Evolutionary conservation across 2,329 filamentous ascomycete species (phyloP).

Genomic region (Apiospora phragmitis): DNA sequence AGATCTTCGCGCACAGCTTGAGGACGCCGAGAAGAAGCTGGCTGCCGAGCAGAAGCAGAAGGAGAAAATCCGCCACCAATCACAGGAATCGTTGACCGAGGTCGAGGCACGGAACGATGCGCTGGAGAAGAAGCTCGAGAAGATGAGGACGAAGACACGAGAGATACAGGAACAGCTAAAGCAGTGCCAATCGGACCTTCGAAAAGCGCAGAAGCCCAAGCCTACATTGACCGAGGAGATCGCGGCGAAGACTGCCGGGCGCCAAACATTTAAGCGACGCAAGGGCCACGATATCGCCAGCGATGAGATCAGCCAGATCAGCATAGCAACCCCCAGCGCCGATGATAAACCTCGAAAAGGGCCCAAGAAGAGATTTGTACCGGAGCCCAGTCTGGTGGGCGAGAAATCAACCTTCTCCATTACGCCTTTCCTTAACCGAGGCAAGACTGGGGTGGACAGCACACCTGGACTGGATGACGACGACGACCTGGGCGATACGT

Average conservation of each 20-base stretch:
- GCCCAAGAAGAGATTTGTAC: conserved; percentile 53
- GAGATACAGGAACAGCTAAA: conserved; percentile 73
- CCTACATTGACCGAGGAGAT: conserved; percentile 32
- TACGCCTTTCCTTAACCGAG: conserved; percentile 86
- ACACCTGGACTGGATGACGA: conserved; percentile 28
- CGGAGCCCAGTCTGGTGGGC: conserved; percentile 62
- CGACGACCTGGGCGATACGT: conserved; percentile 26
- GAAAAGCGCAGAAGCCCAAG: conserved; percentile 40
- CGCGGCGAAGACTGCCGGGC: conserved; percentile 33
- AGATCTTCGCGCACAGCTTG: conserved; percentile 32
- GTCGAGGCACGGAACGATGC: conserved; percentile 62
- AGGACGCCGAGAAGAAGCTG: conserved; percentile 32
- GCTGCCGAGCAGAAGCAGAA: conserved; percentile 45
- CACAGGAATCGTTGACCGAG: conserved; percentile 58
- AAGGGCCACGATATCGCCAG: conserved; percentile 44
- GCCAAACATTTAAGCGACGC: conserved; percentile 45
- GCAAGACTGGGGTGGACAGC: conserved; percentile 54
- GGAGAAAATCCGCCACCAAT: conserved; percentile 45
- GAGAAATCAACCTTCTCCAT: conserved; percentile 94
- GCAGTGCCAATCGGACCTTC: conserved; percentile 50
- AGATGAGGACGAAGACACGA: conserved; percentile 68
- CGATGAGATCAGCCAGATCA: conserved; percentile 46
- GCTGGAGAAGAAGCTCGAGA: conserved; percentile 70
- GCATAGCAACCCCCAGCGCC: conserved; percentile 45
- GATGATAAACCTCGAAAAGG: conserved; percentile 30